Base-by-base conservation (phyloP, 768 basidiomycete species). In the Tulasnella sp. region DNA sequence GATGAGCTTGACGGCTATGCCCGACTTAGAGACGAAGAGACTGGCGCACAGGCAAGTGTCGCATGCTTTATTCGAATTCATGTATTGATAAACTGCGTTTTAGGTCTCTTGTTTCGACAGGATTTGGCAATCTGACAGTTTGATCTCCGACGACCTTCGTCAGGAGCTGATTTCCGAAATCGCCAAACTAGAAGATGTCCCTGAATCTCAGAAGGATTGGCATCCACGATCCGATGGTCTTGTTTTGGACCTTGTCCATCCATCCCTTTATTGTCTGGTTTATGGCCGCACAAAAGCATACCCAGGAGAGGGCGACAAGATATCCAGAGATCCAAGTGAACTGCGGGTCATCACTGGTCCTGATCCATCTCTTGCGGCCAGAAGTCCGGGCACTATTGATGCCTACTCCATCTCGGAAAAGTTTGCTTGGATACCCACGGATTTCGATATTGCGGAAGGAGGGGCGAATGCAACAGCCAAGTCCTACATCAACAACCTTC, bases 231-330 rank as follows among this genome's bases (percentile, higher is more conserved):
- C 70, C 1, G 62, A 72, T 53, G 58, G 63, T 4, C 67, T 66
- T 42, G 72, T 73, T 0, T 65, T 70, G 33, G 70, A 73, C 51
- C 62, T 73, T 20, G 67, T 73, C 0, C 69, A 74, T 45, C 72
- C 65, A 4, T 64, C 62, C 1, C 62, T 72, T 0, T 73, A 64
- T 55, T 65, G 65, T 29, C 53, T 72, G 0, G 60, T 67, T 5
- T 71, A 71, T 48, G 67, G 63, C 9, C 61, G 60, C 19, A 65
- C 64, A 50, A 42, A 24, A 9, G 45, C 31, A 4, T 46, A 53
- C 24, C 28, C 42, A 4, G 6, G 19, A n/a, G 20, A 13, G 2
- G 40, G 34, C 31, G 39, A 42, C 27, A 12, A 27, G 3, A 19
- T 24, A 1, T 8, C 27, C 15, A 9, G 25, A 19, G 44, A 15